These are phyloP conservation scores for Ganoderma lucidum DNA, from an alignment of 1,284 basidiomycete genomes.

Conservation along the genomic window DNA sequence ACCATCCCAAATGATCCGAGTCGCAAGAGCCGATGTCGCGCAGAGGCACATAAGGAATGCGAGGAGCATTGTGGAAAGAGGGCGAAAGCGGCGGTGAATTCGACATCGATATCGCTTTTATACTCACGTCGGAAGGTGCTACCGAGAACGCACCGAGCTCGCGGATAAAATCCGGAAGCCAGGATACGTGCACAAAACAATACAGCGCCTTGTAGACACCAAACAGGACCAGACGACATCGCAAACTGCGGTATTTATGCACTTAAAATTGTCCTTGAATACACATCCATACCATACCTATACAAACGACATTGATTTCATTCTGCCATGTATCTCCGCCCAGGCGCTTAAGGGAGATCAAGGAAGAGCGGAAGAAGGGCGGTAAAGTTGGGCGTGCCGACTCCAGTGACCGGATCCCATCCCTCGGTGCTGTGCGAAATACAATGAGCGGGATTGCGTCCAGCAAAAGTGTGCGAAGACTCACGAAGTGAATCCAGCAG, in stretches of 20 bases:
- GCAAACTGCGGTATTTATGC: neutral
- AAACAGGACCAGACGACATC: neutral
- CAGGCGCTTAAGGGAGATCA: constrained; percentile 38
- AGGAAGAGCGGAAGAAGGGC: constrained; percentile 41
- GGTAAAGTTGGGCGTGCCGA: constrained; percentile 44
- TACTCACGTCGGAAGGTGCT: neutral
- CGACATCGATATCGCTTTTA: neutral
- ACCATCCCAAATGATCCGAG: constrained; percentile 59
- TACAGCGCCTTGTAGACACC: neutral
- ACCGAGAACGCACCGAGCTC: constrained; percentile 10
- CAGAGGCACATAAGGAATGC: neutral
- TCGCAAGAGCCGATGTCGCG: constrained; percentile 34
- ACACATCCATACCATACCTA: neutral
- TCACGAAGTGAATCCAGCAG: constrained; percentile 47
- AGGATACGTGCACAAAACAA: neutral
- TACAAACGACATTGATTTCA: neutral
- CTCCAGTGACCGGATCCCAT: constrained; percentile 53
- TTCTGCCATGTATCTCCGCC: no score
- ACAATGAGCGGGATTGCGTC: neutral
- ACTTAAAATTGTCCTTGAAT: neutral
- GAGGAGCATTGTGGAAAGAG: neutral
- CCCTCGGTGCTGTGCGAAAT: constrained; percentile 41
- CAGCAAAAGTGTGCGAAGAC: constrained; percentile 16
- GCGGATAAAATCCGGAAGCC: constrained; percentile 12
- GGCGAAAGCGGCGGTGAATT: neutral